Evolutionary conservation across 2,329 filamentous ascomycete species (phyloP), one percentile per base, ranked within the genome.

Genomic region (Sclerotinia glacialis): DNA sequence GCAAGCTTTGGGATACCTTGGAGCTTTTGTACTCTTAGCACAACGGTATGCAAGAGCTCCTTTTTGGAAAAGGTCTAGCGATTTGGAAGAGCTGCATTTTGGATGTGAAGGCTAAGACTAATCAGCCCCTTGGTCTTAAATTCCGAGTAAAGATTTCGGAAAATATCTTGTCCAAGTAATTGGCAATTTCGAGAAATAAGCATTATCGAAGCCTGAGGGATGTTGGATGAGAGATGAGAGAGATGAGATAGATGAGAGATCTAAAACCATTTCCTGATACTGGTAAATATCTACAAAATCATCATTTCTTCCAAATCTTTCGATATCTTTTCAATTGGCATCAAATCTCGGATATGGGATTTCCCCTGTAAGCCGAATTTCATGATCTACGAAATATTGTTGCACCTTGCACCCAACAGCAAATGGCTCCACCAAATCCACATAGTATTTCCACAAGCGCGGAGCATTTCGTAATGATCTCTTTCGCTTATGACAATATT

Each of bases 301-400:
- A 26, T 49, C n/a, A 49, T 60, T 49, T 60, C 58, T 49, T 60
- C 44, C 37, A 37, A 31, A 49, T 49, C 21, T 26, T 23, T 23
- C 58, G 44, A 49, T 40, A 60, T 37, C 56, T 60, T 60, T 23
- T 34, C 58, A 31, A 37, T 60, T 49, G 44, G 56, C 56, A 37
- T 49, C 44, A 49, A 60, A 60, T 60, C 58, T 61, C 58, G 58
- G 58, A 49, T 60, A 49, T 49, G 46, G 26, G 26, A 37, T n/a
- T 37, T 46, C 58, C 56, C 58, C 28, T 61, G 58, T 9, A 37
- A 23, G 23, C 11, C 21, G 11, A 40, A 55, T 14, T 55, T 23
- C 31, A 34, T 37, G 58, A 49, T 61, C 58, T 61, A 49, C 58
- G 31, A 50, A 50, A 49, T 31, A 18, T n/a, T 34, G 58, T 37